These are phyloP conservation scores for Capsella rubella DNA, from an alignment of 441 rosid genomes.

Conservation along the genomic window DNA sequence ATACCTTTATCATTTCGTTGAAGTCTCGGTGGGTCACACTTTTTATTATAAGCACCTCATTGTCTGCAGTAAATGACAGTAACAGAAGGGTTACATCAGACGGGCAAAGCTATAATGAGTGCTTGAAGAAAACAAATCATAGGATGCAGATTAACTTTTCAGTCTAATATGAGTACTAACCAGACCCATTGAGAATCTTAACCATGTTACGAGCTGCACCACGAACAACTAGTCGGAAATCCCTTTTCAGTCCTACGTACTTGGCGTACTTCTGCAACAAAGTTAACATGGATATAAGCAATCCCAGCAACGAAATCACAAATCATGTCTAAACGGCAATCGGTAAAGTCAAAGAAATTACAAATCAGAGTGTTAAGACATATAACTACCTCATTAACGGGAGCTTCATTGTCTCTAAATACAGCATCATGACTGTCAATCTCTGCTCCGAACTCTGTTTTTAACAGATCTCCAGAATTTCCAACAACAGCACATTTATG, in stretches of 20 bases:
- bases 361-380: conserved; percentile 14
- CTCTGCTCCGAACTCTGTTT: conserved; percentile 88
- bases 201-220: conserved; percentile 99
- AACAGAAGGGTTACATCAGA: conserved; percentile 27
- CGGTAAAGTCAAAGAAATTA: neutral
- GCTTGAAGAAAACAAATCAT: conserved; percentile 15
- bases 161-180: conserved; percentile 51
- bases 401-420: conserved; percentile 96
- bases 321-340: conserved; percentile 10
- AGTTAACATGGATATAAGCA: neutral
- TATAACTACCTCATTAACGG: conserved; percentile 75
- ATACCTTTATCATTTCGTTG: conserved; percentile 91
- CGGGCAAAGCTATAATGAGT: conserved; percentile 17
- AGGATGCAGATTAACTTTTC: conserved; percentile 5
- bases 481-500: conserved; percentile 93
- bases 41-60: conserved; percentile 93
- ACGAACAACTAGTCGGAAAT: conserved; percentile 94
- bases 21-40: conserved; percentile 92
- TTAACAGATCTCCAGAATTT: conserved; percentile 92
- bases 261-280: conserved; percentile 81
- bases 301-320: conserved; percentile 21
- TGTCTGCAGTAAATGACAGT: conserved; percentile 58
- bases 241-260: conserved; percentile 91
- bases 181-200: conserved; percentile 80
- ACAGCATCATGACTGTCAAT: conserved; percentile 97